Percentiles rank a stretch among this genome's conserved stretches.
These are phyloP conservation scores for Theobroma cacao DNA, from an alignment of 345 rosid genomes.

Conservation along the genomic window DNA sequence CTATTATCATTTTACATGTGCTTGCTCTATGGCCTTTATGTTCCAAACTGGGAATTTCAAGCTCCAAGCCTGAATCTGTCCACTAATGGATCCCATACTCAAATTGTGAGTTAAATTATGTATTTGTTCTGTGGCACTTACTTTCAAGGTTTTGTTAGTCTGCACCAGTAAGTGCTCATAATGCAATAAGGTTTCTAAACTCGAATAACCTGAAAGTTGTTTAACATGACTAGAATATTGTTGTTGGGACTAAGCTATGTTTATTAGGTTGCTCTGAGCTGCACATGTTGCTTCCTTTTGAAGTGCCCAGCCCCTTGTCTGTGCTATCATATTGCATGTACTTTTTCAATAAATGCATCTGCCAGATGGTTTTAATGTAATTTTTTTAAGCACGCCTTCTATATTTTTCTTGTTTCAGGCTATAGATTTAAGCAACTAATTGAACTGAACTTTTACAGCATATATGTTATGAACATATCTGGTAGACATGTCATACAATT, in stretches of 20 bases:
- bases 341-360: neutral
- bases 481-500: neutral
- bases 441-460: neutral
- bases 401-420: neutral
- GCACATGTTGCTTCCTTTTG: neutral
- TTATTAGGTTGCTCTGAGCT: neutral
- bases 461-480: neutral
- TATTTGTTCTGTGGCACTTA: neutral
- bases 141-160: neutral
- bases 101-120: constrained; percentile 38
- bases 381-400: neutral
- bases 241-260: neutral
- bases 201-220: neutral
- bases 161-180: neutral
- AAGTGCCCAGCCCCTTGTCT: neutral
- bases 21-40: constrained; percentile 51
- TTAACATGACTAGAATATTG: neutral
- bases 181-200: neutral
- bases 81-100: constrained; percentile 25
- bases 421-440: neutral
- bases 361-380: too few species aligned
- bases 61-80: constrained; percentile 20
- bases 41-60: constrained; percentile 59
- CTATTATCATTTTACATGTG: constrained; percentile 39
- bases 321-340: neutral